Base-by-base conservation (phyloP, 176 grass and related monocot species). In the Dendrocalamus sinicus region DNA sequence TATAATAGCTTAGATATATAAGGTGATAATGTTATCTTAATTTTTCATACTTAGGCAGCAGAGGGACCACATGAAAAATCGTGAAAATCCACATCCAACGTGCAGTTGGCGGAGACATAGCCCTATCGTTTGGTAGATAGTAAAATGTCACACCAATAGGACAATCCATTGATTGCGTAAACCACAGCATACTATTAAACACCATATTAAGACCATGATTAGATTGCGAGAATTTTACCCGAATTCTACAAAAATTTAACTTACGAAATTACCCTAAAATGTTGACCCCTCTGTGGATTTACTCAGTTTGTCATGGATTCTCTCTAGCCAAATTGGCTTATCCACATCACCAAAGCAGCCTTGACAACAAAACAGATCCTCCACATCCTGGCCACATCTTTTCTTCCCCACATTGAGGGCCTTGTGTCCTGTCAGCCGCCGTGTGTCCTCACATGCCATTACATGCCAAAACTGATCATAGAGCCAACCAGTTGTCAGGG, bases 321-420 rank as follows among this genome's bases (percentile, higher is more conserved):
- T 81, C 24, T 50, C 6, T 4, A 40, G 30, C 30, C 45, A 39
- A 40, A 7, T 69, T 51, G 64, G 46, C 17, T 69, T 41, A 70
- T 70, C 65, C 32, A 43, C 65, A 57, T 59, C 67, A 19, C 9
- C 5, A 16, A 40, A 28, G 32, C 51, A 1, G 37, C 14, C 13
- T 20, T 58, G 80, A 53, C 80, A 67, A 57, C 67, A 39, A 59
- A 82, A 82, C 65, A 71, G 66, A 82, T 72, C 80, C 67, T 72
- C 32, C 51, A 82, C 57, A 59, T 71, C 67, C 23, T 41, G 80
- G 80, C 51, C 67, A 71, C 66, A 58, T 71, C 37, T 81, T 69
- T 69, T 40, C 13, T 55, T 67, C 16, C 28, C 45, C 78, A 41
- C 8, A 5, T 24, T 65, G 77, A 8, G 24, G 30, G 54, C 22